phyloP scores from a whole-genome alignment of 1,139 yeast genomes.

The Nematodospora anomalae region DNA sequence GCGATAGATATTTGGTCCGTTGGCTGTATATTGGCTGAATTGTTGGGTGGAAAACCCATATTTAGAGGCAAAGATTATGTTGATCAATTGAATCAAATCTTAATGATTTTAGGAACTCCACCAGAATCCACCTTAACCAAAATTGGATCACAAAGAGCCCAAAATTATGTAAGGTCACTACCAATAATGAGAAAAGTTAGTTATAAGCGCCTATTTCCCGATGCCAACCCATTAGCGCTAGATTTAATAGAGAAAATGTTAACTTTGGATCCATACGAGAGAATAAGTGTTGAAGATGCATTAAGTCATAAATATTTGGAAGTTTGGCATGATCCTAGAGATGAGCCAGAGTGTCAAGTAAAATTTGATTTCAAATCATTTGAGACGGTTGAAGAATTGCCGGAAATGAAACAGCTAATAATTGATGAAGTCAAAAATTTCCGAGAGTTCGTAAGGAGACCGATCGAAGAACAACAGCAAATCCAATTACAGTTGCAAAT shows the following conservation, averaged over 20 bases:
- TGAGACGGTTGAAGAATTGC: slow-evolving; percentile 83
- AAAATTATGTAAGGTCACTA: slow-evolving; percentile 83
- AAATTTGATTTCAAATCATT: slow-evolving; percentile 84
- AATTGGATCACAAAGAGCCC: slow-evolving; percentile 88
- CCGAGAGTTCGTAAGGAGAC: slow-evolving; percentile 78
- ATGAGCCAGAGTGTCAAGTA: slow-evolving; percentile 82
- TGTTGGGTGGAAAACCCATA: slow-evolving; percentile 87
- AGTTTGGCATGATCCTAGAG: slow-evolving; percentile 96
- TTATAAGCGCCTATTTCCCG: slow-evolving; percentile 70
- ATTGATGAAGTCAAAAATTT: slow-evolving; percentile 78
- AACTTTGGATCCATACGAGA: slow-evolving; percentile 79
- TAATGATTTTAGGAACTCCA: slow-evolving; percentile 88
- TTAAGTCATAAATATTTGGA: slow-evolving; percentile 83
- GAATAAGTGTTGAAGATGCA: slow-evolving; percentile 89
- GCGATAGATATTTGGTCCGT: slow-evolving; percentile 98
- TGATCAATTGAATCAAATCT: slow-evolving; percentile 87
- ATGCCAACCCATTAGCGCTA: slow-evolving; percentile 83
- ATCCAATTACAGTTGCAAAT: slow-evolving; percentile 41
- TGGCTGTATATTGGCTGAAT: slow-evolving; percentile 93
- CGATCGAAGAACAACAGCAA: slow-evolving; percentile 65
- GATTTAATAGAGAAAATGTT: slow-evolving; percentile 82
- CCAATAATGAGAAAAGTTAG: slow-evolving; percentile 84
- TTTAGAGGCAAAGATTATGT: slow-evolving; percentile 95
- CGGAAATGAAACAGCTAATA: slow-evolving; percentile 72
- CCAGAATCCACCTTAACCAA: slow-evolving; percentile 76